Percentiles rank a stretch among this genome's conserved stretches.
phyloP scores from a whole-genome alignment of 495 filamentous ascomycete genomes.

The Penicillium pulvis region DNA sequence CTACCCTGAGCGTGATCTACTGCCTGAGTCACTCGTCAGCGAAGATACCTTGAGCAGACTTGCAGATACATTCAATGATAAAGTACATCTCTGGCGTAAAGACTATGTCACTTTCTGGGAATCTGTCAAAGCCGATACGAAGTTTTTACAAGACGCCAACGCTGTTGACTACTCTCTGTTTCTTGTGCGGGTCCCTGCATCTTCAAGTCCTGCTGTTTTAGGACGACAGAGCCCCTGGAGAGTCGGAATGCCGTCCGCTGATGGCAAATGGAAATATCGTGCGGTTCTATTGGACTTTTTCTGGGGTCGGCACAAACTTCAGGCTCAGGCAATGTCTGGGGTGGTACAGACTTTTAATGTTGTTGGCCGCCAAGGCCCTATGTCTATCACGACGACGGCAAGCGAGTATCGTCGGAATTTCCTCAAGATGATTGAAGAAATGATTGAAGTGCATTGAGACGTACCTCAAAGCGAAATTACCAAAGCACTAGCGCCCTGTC shows the following conservation, averaged over 20 bases:
- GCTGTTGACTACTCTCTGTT: slow-evolving; percentile 73
- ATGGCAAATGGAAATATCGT: slow-evolving; percentile 65
- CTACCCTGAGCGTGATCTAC: slow-evolving; percentile 68
- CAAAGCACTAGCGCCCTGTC: too few species aligned
- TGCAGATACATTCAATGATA: slow-evolving; percentile 65
- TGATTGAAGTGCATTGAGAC: slow-evolving; percentile 52
- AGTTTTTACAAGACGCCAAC: slow-evolving; percentile 58
- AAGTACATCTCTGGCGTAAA: slow-evolving; percentile 53
- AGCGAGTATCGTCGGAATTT: slow-evolving; percentile 68
- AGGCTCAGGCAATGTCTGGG: slow-evolving; percentile 61
- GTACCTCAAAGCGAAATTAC: background rate
- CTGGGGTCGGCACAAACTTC: slow-evolving; percentile 68
- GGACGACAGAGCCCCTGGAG: slow-evolving; percentile 52
- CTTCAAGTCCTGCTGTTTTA: slow-evolving; percentile 27
- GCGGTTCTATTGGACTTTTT: slow-evolving; percentile 69
- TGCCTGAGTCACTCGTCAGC: slow-evolving; percentile 58
- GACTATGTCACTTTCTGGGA: slow-evolving; percentile 54
- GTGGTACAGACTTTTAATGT: slow-evolving; percentile 63
- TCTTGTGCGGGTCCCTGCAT: slow-evolving; percentile 56
- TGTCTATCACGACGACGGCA: slow-evolving; percentile 70
- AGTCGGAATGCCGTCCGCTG: slow-evolving; percentile 55
- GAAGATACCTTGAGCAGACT: slow-evolving; percentile 60
- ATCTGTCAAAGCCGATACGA: slow-evolving; percentile 57
- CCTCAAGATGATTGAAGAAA: slow-evolving; percentile 57
- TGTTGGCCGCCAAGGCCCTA: slow-evolving; percentile 57